Conservation (phyloP, 495 filamentous ascomycete species). For the Lasiosphaeris hirsuta region DNA sequence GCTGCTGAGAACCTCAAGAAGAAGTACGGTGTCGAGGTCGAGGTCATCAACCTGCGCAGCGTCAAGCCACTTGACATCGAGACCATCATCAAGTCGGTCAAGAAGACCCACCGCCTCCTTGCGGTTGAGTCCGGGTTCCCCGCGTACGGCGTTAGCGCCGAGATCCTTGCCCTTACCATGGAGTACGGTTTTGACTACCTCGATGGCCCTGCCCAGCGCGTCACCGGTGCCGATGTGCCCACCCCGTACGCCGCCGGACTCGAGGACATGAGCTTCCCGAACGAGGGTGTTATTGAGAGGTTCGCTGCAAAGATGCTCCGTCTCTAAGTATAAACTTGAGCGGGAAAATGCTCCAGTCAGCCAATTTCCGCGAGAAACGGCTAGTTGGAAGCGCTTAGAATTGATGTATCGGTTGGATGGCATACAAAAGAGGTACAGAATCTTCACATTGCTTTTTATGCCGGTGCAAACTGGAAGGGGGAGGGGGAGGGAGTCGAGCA, state of each 20-base stretch:
- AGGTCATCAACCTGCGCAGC: conserved; percentile 97
- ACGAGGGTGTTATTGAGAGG: conserved; percentile 74
- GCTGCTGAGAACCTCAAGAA: conserved; percentile 88
- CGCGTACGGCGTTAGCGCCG: conserved; percentile 83
- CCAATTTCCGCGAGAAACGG: not conserved
- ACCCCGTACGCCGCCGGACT: conserved; percentile 87
- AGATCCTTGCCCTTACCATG: conserved; percentile 91
- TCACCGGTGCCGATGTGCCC: conserved; percentile 94
- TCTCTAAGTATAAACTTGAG: conserved; percentile 41
- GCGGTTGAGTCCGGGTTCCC: conserved; percentile 95
- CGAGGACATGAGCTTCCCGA: conserved; percentile 90
- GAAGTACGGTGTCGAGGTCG: conserved; percentile 91
- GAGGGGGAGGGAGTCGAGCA: conserved; percentile 6
- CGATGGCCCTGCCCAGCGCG: conserved; percentile 83
- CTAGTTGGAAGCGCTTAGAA: not conserved
- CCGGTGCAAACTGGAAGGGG: conserved; percentile 1
- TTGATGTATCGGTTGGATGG: not conserved
- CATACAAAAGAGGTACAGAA: conserved; percentile 9
- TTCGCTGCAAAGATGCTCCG: conserved; percentile 81
- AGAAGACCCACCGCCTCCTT: conserved; percentile 94
- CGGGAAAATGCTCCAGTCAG: not conserved
- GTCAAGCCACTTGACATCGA: conserved; percentile 96
- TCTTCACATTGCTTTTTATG: conserved; percentile 3
- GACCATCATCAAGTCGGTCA: conserved; percentile 89
- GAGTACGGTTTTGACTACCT: conserved; percentile 99